Percentiles rank a stretch among this genome's conserved stretches.
Conservation (phyloP, 345 rosid genomes). For the Rhizophora apiculata region DNA sequence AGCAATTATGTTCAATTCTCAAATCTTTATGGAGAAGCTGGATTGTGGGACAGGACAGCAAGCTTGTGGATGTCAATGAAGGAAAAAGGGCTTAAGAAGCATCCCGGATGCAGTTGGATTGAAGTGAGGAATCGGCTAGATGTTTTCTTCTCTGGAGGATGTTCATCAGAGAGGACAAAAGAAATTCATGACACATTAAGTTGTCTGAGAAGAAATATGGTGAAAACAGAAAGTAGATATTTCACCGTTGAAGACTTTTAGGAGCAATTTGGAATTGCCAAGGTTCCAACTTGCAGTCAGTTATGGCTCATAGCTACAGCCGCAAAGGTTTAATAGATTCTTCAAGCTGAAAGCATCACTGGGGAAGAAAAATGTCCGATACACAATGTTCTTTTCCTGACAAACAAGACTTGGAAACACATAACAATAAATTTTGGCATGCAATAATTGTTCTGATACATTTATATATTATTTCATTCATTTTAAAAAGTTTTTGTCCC, state of each 20-base stretch:
- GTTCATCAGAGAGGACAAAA: constrained; percentile 37
- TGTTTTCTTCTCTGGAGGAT: constrained; percentile 61
- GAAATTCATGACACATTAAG: constrained; percentile 43
- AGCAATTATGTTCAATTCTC: constrained; percentile 60
- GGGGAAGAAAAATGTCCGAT: too few species aligned
- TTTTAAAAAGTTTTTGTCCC: too few species aligned
- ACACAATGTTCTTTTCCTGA: too few species aligned
- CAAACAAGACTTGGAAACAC: too few species aligned
- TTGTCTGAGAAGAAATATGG: constrained; percentile 41
- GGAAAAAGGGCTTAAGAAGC: constrained; percentile 63
- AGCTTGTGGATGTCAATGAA: constrained; percentile 52
- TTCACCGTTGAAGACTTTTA: too few species aligned
- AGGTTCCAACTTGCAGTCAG: not conserved
- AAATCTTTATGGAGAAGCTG: constrained; percentile 66
- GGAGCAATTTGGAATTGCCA: not conserved
- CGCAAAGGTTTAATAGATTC: too few species aligned
- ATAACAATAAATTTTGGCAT: too few species aligned
- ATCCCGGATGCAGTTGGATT: constrained; percentile 83
- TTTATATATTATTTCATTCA: too few species aligned
- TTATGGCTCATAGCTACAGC: too few species aligned
- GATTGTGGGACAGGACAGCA: constrained; percentile 55
- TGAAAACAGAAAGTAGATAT: constrained; percentile 26
- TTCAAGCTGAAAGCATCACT: too few species aligned
- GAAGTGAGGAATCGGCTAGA: constrained; percentile 40
- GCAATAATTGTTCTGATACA: too few species aligned